Conservation (phyloP, 768 basidiomycete species). For the Kwoniella botswanensis region DNA sequence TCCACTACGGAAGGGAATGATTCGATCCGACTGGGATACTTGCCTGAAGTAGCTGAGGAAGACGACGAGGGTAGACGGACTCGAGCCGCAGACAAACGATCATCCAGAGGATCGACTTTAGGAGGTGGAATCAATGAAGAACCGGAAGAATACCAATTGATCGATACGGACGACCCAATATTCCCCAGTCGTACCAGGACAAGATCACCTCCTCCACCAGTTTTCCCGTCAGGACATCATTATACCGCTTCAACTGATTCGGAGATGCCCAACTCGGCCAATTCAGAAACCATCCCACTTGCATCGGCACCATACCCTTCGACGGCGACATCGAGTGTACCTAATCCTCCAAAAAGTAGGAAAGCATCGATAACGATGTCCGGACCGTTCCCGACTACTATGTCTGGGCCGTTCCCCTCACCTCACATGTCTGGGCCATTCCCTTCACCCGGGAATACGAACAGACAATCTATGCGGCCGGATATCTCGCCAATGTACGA, state of each 20-base stretch:
- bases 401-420: conserved; percentile 48
- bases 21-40: conserved; percentile 42
- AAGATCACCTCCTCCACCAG: conserved; percentile 11
- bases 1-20: conserved; percentile 41
- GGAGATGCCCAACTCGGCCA: conserved; percentile 8
- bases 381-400: conserved; percentile 9
- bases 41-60: conserved; percentile 42
- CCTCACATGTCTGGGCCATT: conserved; percentile 19
- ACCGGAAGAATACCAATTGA: conserved; percentile 13
- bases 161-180: conserved; percentile 21
- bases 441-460: conserved; percentile 16
- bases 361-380: background rate
- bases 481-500: conserved; percentile 48
- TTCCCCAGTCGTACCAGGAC: conserved; percentile 2
- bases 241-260: conserved; percentile 1
- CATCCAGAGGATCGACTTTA: conserved; percentile 21
- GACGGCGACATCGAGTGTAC: background rate
- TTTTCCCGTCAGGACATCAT: conserved; percentile 1
- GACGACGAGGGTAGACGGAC: conserved; percentile 32
- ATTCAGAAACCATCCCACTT: conserved; percentile 4
- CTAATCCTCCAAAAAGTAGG: background rate
- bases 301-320: conserved; percentile 19
- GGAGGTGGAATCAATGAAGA: conserved; percentile 4
- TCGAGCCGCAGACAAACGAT: conserved; percentile 19
- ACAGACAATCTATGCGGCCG: conserved; percentile 27